phyloP scores from a whole-genome alignment of 2,329 filamentous ascomycete species.

The Fusarium tjaetaba region DNA sequence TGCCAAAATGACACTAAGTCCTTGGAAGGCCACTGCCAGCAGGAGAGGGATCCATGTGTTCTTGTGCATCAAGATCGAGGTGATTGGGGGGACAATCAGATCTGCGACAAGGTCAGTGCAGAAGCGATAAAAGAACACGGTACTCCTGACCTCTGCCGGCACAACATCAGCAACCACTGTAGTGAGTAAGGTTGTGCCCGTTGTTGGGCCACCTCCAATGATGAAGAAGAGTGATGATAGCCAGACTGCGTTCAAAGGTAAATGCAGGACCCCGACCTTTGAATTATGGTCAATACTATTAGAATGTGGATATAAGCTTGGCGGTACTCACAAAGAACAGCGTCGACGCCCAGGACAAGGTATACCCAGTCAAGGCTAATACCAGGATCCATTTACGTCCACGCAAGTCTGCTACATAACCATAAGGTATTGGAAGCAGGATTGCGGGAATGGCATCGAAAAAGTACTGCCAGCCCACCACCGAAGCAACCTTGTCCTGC shows the following conservation, averaged over 20 bases:
- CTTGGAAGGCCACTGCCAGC: neutral
- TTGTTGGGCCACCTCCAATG: neutral
- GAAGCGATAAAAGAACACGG: slow-evolving; percentile 1
- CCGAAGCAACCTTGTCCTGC: slow-evolving; percentile 2
- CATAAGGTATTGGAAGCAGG: neutral
- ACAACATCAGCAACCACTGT: slow-evolving; percentile 3
- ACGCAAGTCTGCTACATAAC: neutral
- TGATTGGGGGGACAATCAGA: neutral
- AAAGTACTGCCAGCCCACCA: slow-evolving; percentile 8
- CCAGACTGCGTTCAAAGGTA: neutral
- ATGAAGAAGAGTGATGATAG: neutral
- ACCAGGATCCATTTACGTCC: slow-evolving; percentile 2
- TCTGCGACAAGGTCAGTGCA: slow-evolving; percentile 1
- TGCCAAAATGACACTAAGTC: neutral
- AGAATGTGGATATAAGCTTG: neutral
- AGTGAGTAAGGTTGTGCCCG: slow-evolving; percentile 1
- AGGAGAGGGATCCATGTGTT: slow-evolving; percentile 1
- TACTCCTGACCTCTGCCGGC: neutral
- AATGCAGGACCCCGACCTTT: neutral
- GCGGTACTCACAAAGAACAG: neutral
- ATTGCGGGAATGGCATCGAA: slow-evolving; percentile 1
- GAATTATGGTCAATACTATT: neutral
- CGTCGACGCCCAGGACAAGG: neutral
- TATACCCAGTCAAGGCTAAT: neutral
- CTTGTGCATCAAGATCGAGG: neutral